phyloP scores from a whole-genome alignment of 805 yeast genomes.

The Blastobotrys terrestris region DNA sequence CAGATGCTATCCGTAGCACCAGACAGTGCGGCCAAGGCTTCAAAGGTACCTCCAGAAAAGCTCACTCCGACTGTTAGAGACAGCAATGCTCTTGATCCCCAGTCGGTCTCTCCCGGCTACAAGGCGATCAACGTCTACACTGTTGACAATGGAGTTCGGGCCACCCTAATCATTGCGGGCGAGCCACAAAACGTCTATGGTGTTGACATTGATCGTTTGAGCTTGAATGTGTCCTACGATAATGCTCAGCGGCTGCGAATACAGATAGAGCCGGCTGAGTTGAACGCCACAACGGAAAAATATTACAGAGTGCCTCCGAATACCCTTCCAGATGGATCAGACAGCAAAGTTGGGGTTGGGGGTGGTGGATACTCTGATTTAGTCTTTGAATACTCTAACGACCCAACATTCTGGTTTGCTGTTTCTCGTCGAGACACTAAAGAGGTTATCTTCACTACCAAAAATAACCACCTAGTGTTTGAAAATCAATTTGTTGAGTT shows the following conservation, averaged over 20 bases:
- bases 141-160: constrained; percentile 6
- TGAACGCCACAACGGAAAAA: constrained; percentile 1
- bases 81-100: constrained; percentile 9
- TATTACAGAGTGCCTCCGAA: constrained; percentile 9
- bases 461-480: constrained; percentile 29
- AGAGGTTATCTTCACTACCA: constrained; percentile 30
- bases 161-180: constrained; percentile 17
- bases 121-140: constrained; percentile 7
- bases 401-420: constrained; percentile 17
- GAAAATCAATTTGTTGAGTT: constrained; percentile 32
- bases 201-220: constrained; percentile 8
- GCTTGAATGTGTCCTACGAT: constrained; percentile 10
- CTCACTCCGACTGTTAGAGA: constrained; percentile 14
- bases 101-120: constrained; percentile 14
- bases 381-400: constrained; percentile 2
- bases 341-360: neutral
- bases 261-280: constrained; percentile 7
- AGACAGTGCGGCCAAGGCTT: too few relatives aligned
- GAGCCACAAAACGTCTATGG: constrained; percentile 19
- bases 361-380: constrained; percentile 1
- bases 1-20: too few relatives aligned
- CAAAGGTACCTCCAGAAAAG: neutral
- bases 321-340: constrained; percentile 5
- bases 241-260: constrained; percentile 5
- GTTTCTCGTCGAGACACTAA: constrained; percentile 22